Conservation (phyloP, 116 monocot species). For the Iris pallida region DNA sequence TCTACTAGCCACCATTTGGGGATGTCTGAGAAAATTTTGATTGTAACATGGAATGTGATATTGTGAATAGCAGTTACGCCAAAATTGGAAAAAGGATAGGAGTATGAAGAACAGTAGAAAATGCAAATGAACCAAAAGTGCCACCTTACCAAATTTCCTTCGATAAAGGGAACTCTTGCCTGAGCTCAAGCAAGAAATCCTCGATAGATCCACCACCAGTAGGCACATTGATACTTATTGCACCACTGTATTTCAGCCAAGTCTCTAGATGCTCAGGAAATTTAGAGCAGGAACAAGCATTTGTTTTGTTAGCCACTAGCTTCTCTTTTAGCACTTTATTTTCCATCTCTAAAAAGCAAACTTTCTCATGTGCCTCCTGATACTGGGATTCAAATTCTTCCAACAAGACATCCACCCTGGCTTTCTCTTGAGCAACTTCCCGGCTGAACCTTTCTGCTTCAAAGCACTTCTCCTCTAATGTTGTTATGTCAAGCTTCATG, state of each 20-base stretch:
- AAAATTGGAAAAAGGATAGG: too few relatives aligned
- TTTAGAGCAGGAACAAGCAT: conserved; percentile 23
- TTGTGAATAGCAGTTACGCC: too few relatives aligned
- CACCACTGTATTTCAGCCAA: conserved; percentile 21
- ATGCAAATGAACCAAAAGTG: not conserved
- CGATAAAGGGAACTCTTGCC: conserved; percentile 10
- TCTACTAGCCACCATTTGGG: too few relatives aligned
- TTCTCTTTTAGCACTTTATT: conserved; percentile 36
- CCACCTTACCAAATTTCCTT: conserved; percentile 32
- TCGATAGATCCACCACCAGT: not conserved
- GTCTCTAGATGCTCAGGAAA: conserved; percentile 36
- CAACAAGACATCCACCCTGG: conserved; percentile 12
- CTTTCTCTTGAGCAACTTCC: conserved; percentile 38
- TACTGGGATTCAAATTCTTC: conserved; percentile 29
- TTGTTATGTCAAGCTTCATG: conserved; percentile 66
- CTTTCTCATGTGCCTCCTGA: conserved; percentile 28
- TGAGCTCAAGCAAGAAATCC: conserved; percentile 11
- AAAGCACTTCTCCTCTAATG: conserved; percentile 50
- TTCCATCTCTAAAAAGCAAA: conserved; percentile 32
- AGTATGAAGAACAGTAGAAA: too few relatives aligned
- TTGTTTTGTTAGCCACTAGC: conserved; percentile 15
- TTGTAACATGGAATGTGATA: too few relatives aligned
- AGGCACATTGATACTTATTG: not conserved
- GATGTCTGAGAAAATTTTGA: too few relatives aligned
- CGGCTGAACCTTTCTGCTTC: conserved; percentile 51